Conservation (phyloP, 2,329 filamentous ascomycete species). For the Hyphodiscus sp. region DNA sequence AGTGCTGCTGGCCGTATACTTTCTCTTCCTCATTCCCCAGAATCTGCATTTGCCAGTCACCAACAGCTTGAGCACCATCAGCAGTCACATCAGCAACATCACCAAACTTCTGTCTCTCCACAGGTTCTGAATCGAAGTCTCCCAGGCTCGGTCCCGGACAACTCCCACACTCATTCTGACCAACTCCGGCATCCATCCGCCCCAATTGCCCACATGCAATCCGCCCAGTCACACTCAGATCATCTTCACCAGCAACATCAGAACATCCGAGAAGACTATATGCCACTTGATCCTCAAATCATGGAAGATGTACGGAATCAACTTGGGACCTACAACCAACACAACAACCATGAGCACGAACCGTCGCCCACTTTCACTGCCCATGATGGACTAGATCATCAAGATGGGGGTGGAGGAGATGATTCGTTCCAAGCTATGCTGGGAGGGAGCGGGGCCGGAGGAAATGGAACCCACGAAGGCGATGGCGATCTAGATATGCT, state of each 20-base stretch:
- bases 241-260: slow-evolving; percentile 8
- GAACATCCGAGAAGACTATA: slow-evolving; percentile 28
- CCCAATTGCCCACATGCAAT: slow-evolving; percentile 32
- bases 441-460: background rate
- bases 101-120: slow-evolving; percentile 24
- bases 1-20: slow-evolving; percentile 23
- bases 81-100: slow-evolving; percentile 6
- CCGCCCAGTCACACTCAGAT: background rate
- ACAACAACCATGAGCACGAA: slow-evolving; percentile 3
- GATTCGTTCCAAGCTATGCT: slow-evolving; percentile 25
- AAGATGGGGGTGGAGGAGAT: slow-evolving; percentile 1
- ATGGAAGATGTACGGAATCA: slow-evolving; percentile 46
- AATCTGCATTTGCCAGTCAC: background rate
- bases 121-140: slow-evolving; percentile 27
- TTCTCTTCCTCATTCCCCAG: slow-evolving; percentile 15
- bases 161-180: slow-evolving; percentile 4
- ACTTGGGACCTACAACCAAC: slow-evolving; percentile 24
- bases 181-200: slow-evolving; percentile 15
- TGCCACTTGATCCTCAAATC: slow-evolving; percentile 54
- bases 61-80: slow-evolving; percentile 6
- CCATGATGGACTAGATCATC: slow-evolving; percentile 5
- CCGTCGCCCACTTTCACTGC: slow-evolving; percentile 6
- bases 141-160: slow-evolving; percentile 13
- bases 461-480: background rate
- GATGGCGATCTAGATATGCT: slow-evolving; percentile 27